Base-by-base conservation (phyloP, 768 basidiomycete genomes). In the Dioszegia hungarica region DNA sequence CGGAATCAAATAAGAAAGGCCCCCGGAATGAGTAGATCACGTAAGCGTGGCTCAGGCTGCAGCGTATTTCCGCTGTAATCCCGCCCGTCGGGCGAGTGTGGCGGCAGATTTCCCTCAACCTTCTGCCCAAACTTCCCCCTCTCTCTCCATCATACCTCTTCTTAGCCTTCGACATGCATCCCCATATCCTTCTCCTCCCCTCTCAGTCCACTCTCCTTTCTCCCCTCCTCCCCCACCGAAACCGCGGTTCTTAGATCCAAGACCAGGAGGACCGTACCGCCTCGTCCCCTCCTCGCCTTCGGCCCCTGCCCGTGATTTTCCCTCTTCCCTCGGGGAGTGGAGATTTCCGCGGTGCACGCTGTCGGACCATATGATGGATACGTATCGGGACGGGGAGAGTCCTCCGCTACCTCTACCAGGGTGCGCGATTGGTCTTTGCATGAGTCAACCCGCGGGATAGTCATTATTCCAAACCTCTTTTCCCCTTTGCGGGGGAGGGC, bases 231-330 rank as follows among this genome's bases (percentile, higher is more conserved):
- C 45, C 48, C 51, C 63, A 31, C 55, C 14, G n/a, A n/a, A 56
- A 59, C 71, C 71, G 64, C 68, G 71, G 71, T 73, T 73, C 71
- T 73, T 73, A 73, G 71, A 73, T 73, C 71, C 68, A 60, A 59
- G 55, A 66, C 66, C 60, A 69, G 68, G 68, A 70, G 64, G 62
- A 63, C 39, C 45, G 22, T 45, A 45, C 39, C 51, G 45, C 59
- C 57, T 62, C 59, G 47, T 56, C 40, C 49, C 52, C 53, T 37
- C 28, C 46, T 49, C 34, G n/a, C 38, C 48, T 27, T 29, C 36
- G 36, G 29, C 59, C 44, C 24, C 29, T 55, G 54, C 27, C 43
- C 37, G 20, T n/a, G n/a, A n/a, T 41, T 39, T 33, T 45, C 34
- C 48, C 38, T 24, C 41, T 17, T 24, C 27, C n/a, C 17, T 20